Percentiles rank a stretch among this genome's conserved stretches.
These are phyloP conservation scores for Mixia osmundae DNA, from an alignment of 1,284 basidiomycete genomes.

Conservation along the genomic window DNA sequence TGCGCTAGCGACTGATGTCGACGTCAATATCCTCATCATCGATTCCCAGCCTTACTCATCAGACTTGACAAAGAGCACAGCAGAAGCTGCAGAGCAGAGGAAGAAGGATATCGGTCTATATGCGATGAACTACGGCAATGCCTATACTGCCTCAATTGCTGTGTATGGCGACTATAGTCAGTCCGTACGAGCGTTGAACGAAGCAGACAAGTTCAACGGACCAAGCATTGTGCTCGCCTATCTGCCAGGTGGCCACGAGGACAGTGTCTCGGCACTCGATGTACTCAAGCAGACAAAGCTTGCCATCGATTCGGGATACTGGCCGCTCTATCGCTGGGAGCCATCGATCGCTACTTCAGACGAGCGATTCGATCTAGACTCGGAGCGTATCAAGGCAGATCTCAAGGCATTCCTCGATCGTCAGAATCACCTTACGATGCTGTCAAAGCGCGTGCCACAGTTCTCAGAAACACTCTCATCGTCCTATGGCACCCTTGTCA, in stretches of 20 bases:
- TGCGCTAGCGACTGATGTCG: conserved; percentile 63
- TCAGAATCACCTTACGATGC: conserved; percentile 84
- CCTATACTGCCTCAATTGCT: conserved; percentile 85
- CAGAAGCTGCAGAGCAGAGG: conserved; percentile 22
- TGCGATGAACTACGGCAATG: conserved; percentile 94
- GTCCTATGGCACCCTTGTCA: conserved; percentile 46
- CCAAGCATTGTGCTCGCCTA: conserved; percentile 87
- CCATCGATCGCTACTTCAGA: conserved; percentile 46
- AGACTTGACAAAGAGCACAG: conserved; percentile 34
- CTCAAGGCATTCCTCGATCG: conserved; percentile 87
- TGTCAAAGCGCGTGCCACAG: conserved; percentile 50
- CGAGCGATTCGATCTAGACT: conserved; percentile 71
- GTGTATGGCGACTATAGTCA: conserved; percentile 90
- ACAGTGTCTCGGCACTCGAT: conserved; percentile 50
- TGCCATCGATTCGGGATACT: conserved; percentile 86
- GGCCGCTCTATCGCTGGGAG: conserved; percentile 97
- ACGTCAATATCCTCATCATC: conserved; percentile 87
- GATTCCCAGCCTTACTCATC: conserved; percentile 83
- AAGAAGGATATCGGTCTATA: conserved; percentile 90
- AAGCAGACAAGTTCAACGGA: conserved; percentile 73
- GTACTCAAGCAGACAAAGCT: conserved; percentile 91
- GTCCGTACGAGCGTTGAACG: conserved; percentile 72
- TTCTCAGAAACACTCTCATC: conserved; percentile 63
- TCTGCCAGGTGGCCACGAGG: conserved; percentile 58
- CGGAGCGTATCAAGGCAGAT: conserved; percentile 79